Evolutionary conservation across 495 filamentous ascomycete species (phyloP), one percentile per base, ranked within the genome.

Genomic region (Penicillium maclennaniae): DNA sequence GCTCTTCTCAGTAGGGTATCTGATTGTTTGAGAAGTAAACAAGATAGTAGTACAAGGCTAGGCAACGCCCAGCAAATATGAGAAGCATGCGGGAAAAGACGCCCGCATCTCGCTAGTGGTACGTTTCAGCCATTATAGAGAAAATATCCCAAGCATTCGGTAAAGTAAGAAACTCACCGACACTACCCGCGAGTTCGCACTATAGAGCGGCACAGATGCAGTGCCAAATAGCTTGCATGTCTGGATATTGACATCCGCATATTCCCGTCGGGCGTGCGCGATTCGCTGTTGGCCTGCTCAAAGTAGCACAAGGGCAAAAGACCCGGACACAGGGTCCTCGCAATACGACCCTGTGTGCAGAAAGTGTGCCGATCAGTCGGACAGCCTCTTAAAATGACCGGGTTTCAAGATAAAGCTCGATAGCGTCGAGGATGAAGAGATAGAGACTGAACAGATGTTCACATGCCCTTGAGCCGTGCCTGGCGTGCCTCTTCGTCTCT

Each of bases 401-500:
- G 14, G 4, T 34, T 34, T 14, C 0, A 34, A 34, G 14, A 34
- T 34, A 34, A 14, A 12, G 31, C 15, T 34, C 31, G 31, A 34
- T 14, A 34, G 15, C 27, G 31, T 34, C 31, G 39, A 53, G n/a
- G 23, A 37, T n/a, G 23, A 36, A 39, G 1, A 45, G 21, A 34
- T 20, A 21, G 31, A 12, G 31, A 14, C 19, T 16, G 38, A 16
- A n/a, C 43, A 53, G 59, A 41, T n/a, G 4, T 47, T 68, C 69
- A 78, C 52, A 75, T 73, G 28, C 76, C 76, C 41, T 80, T 80
- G 65, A 86, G 63, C 62, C 84, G 80, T 40, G 80, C 81, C 62
- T 72, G 78, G 62, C 83, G 81, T 23, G 78, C 82, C 59, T 92
- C 89, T 47, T 89, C 87, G 49, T 96, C 91, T 59, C 83, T 79